Conservation (phyloP, 1,284 basidiomycete genomes). For the Moniliella sp. region DNA sequence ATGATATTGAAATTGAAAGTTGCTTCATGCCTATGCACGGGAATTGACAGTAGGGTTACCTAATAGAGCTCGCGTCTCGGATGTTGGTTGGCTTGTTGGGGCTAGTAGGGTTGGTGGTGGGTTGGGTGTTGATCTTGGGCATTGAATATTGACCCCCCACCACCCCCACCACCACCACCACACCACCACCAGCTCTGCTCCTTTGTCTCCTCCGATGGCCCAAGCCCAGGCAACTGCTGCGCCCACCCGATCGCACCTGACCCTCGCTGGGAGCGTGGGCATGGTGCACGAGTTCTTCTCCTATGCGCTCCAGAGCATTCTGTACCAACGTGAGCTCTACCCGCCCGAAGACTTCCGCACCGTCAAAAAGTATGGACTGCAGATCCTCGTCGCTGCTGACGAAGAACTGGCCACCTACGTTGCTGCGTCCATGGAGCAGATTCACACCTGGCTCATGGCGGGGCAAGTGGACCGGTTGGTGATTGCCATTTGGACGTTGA, state of each 20-base stretch:
- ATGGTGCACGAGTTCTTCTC: slow-evolving; percentile 99
- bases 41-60: too few relatives aligned
- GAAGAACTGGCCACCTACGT: slow-evolving; percentile 77
- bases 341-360: slow-evolving; percentile 73
- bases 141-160: too few relatives aligned
- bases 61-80: too few relatives aligned
- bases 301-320: slow-evolving; percentile 58
- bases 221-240: slow-evolving; percentile 14
- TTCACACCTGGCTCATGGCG: slow-evolving; percentile 56
- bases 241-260: slow-evolving; percentile 35
- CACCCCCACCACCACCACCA: too few relatives aligned
- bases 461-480: slow-evolving; percentile 77
- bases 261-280: slow-evolving; percentile 77
- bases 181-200: too few relatives aligned
- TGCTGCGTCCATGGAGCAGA: slow-evolving; percentile 64
- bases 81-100: too few relatives aligned
- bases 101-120: too few relatives aligned
- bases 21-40: too few relatives aligned
- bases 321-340: slow-evolving; percentile 91
- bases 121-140: too few relatives aligned
- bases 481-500: slow-evolving; percentile 84
- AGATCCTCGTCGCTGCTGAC: slow-evolving; percentile 79
- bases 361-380: slow-evolving; percentile 78
- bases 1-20: too few relatives aligned
- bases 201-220: too few relatives aligned